These are phyloP conservation scores for Talaromyces proteolyticus DNA, from an alignment of 495 filamentous ascomycete species.

Conservation along the genomic window DNA sequence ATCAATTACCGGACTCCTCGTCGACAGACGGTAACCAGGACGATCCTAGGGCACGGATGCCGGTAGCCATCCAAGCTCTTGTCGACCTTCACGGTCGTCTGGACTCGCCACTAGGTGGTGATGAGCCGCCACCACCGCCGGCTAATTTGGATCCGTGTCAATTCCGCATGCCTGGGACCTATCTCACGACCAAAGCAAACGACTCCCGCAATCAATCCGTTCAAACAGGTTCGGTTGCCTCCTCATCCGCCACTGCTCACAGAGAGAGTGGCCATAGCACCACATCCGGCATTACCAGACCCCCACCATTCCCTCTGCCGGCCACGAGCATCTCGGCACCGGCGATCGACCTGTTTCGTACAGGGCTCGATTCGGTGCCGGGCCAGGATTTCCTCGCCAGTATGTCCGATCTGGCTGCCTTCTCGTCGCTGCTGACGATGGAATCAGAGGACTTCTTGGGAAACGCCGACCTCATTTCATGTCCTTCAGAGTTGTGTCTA, in stretches of 20 bases:
- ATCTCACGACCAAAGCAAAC: not conserved
- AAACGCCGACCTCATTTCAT: not conserved
- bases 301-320: not conserved
- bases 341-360: too few species aligned
- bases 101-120: not conserved
- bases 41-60: not conserved
- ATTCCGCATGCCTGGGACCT: not conserved
- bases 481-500: too few species aligned
- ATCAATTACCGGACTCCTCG: not conserved
- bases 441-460: not conserved
- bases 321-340: not conserved
- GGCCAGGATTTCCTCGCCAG: not conserved
- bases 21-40: not conserved
- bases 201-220: not conserved
- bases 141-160: not conserved
- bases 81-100: conserved; percentile 1
- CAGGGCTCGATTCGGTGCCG: not conserved
- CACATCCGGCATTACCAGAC: not conserved
- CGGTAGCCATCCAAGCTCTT: not conserved
- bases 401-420: not conserved
- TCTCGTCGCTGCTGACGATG: not conserved
- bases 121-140: not conserved
- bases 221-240: not conserved
- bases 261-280: not conserved
- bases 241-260: not conserved